Conservation (phyloP, 2,329 filamentous ascomycete genomes). For the Camillea tinctor region DNA sequence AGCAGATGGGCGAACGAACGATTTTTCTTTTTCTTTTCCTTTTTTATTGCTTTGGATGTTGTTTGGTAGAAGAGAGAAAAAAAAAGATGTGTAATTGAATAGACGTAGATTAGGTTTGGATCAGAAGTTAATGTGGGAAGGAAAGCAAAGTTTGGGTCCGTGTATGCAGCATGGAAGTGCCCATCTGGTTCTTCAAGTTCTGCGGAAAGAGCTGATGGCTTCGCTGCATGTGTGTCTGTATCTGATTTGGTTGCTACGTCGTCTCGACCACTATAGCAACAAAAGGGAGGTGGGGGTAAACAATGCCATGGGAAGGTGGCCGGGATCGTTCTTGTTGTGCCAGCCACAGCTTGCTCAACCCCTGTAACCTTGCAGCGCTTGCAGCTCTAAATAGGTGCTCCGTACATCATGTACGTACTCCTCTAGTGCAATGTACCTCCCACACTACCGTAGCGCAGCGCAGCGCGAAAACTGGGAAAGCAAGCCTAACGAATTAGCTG, state of each 20-base stretch:
- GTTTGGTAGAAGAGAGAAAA: too few relatives aligned
- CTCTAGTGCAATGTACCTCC: too few relatives aligned
- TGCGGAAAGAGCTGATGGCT: background rate
- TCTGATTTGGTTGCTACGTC: conserved; percentile 10
- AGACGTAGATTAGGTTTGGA: too few relatives aligned
- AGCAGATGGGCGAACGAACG: too few relatives aligned
- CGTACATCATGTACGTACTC: too few relatives aligned
- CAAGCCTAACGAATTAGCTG: background rate
- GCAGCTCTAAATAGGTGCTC: background rate
- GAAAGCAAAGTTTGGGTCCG: too few relatives aligned
- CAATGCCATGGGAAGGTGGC: conserved; percentile 20
- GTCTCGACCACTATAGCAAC: conserved; percentile 25
- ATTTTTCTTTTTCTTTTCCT: too few relatives aligned
- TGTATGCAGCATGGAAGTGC: background rate
- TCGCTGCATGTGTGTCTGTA: background rate
- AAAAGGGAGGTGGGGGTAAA: conserved; percentile 25
- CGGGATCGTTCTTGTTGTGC: background rate
- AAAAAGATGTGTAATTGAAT: too few relatives aligned
- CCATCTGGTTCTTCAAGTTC: background rate
- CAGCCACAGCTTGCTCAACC: background rate
- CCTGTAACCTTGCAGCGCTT: background rate
- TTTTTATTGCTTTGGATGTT: too few relatives aligned
- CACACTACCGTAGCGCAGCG: too few relatives aligned
- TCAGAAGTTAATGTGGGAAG: too few relatives aligned
- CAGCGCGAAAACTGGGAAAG: background rate